phyloP scores from a whole-genome alignment of 176 grass and related monocot species.

The Ampelocalamus luodianensis region DNA sequence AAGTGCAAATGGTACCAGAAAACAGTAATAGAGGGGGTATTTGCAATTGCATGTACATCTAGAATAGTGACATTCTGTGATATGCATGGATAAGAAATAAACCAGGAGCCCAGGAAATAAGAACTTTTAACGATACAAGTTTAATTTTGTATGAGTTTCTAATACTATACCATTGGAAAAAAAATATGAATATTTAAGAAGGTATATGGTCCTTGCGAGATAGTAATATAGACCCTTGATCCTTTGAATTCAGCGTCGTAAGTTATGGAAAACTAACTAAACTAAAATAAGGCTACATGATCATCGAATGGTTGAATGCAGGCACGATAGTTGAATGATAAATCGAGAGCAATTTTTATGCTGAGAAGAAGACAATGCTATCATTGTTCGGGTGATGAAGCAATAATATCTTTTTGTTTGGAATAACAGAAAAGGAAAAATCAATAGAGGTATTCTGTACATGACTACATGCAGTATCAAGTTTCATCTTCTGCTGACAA shows the following conservation, averaged over 20 bases:
- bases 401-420: constrained; percentile 7
- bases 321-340: not conserved
- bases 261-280: constrained; percentile 4
- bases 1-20: constrained; percentile 3
- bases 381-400: not conserved
- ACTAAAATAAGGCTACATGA: not conserved
- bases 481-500: not conserved
- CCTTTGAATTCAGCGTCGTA: not conserved
- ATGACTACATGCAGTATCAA: not conserved
- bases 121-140: not conserved
- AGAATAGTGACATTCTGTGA: not conserved
- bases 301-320: not conserved
- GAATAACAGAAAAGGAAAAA: constrained; percentile 11
- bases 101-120: not conserved
- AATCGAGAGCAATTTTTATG: constrained; percentile 26
- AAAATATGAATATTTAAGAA: not conserved
- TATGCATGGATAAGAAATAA: constrained; percentile 5
- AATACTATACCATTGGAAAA: not conserved
- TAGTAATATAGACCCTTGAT: constrained; percentile 16
- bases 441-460: not conserved
- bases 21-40: not conserved
- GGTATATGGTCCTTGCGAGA: not conserved
- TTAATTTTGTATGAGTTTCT: not conserved
- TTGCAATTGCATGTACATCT: not conserved
- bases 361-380: not conserved